Evolutionary conservation across 2,329 filamentous ascomycete species (phyloP).

Genomic region (Pseudopithomyces maydicus): DNA sequence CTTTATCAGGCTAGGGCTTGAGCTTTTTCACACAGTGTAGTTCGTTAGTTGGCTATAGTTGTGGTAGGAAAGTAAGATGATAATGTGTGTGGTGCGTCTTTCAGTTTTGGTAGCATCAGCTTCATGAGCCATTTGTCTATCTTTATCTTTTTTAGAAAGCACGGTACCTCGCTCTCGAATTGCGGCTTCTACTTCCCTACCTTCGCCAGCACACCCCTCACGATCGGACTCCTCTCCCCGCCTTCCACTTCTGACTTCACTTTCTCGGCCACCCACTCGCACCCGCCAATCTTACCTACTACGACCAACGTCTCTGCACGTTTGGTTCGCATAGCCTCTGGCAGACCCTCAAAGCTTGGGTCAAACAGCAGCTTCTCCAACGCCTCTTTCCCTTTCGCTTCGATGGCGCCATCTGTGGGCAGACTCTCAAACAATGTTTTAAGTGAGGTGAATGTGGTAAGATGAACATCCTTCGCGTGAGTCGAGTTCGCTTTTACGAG

Average conservation of each 20-base stretch:
- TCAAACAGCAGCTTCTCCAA: constrained; percentile 31
- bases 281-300: constrained; percentile 19
- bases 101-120: too few species aligned
- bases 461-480: constrained; percentile 26
- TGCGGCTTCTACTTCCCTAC: constrained; percentile 14
- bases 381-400: constrained; percentile 14
- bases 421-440: constrained; percentile 26
- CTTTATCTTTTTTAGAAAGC: too few species aligned
- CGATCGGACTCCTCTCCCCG: constrained; percentile 24
- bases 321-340: constrained; percentile 33
- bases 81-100: too few species aligned
- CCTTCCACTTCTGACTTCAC: constrained; percentile 20
- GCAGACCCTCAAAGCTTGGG: constrained; percentile 27
- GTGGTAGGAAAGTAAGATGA: too few species aligned
- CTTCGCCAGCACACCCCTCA: constrained; percentile 27
- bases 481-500: constrained; percentile 24
- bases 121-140: too few species aligned
- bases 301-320: constrained; percentile 31
- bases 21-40: too few species aligned
- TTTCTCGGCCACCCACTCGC: constrained; percentile 20
- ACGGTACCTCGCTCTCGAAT: too few species aligned
- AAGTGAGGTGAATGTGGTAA: constrained; percentile 28
- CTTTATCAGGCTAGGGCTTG: too few species aligned
- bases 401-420: constrained; percentile 5
- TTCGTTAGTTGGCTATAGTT: too few species aligned